Base-by-base conservation (phyloP, 1,284 basidiomycete species). In the Abortiporus biennis region DNA sequence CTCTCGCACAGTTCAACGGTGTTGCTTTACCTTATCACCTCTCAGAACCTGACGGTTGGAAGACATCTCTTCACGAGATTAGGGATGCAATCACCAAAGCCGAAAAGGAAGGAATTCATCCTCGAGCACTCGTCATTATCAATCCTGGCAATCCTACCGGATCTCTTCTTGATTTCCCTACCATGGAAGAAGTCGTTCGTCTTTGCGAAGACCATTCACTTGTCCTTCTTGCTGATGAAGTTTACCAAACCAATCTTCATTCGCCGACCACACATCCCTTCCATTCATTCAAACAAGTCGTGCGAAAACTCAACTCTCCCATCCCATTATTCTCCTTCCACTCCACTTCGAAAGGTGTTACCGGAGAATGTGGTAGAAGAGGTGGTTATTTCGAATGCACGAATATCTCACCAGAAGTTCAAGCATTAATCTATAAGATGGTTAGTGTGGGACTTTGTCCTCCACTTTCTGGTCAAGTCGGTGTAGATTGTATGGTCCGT, bases 111-210 rank as follows among this genome's bases (percentile, higher is more conserved):
- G 86, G 85, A 44, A 70, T 74, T 22, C 65, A 67, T 8, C 73
- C 89, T 40, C 89, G 85, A 56, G 91, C 87, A 2, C 77, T 97
- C 47, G 93, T 94, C 45, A 79, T 96, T 54, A 96, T 97, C 72
- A 96, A 96, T 69, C 93, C 93, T 1, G 93, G 93, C 21, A 97
- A 97, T 68, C 93, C 94, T 16, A 96, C 93, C 0, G 94, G 93
- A 31, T 79, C 84, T 2, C 75, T 93, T 45, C 73, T 97, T 9
- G 76, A 82, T 47, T 71, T 77, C 46, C 53, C 65, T 36, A 87
- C 85, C 17, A 89, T 92, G 72, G 68, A 76, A 47, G 68, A 74
- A 39, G 76, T 97, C 49, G 78, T 95, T 16, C 66, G 77, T 36
- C 66, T 96, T 13, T 94, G 92, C 66, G 87, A 92, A 61, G 72